Conservation (phyloP, 352 stramenopile species). For the Thalassiosira mediterranea region DNA sequence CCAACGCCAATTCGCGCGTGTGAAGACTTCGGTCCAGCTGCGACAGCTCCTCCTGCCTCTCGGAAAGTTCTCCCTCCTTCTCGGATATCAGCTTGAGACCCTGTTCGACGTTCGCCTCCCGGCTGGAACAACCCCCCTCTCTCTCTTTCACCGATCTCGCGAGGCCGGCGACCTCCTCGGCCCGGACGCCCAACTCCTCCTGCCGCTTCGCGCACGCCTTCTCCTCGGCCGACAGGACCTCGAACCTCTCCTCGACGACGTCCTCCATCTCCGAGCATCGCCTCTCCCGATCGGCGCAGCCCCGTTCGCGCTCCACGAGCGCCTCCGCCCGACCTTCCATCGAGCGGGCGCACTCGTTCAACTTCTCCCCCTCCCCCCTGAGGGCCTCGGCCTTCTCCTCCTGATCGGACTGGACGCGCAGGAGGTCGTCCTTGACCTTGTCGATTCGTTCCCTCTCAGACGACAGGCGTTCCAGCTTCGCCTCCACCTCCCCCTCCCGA, state of each 20-base stretch:
- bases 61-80: conserved; percentile 11
- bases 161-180: no score
- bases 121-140: conserved; percentile 23
- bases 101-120: conserved; percentile 20
- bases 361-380: conserved; percentile 24
- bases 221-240: conserved; percentile 34
- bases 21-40: conserved; percentile 1
- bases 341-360: conserved; percentile 23
- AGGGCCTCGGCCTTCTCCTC: conserved; percentile 11
- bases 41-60: conserved; percentile 2
- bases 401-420: conserved; percentile 36
- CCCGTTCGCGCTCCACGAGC: conserved; percentile 26
- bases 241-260: conserved; percentile 31
- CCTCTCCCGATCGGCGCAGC: conserved; percentile 24
- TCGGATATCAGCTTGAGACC: conserved; percentile 18
- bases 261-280: conserved; percentile 10
- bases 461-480: conserved; percentile 6
- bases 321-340: conserved; percentile 29
- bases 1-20: conserved; percentile 9
- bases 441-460: conserved; percentile 33
- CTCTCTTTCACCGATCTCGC: no score
- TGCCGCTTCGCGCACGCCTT: conserved; percentile 21
- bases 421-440: conserved; percentile 35
- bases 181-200: conserved; percentile 8
- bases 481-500: conserved; percentile 14